A percentile compares a stretch with the other conserved stretches of the same genome.
Conservation (phyloP, 495 filamentous ascomycete genomes). For the Penicillium atrosanguineum region DNA sequence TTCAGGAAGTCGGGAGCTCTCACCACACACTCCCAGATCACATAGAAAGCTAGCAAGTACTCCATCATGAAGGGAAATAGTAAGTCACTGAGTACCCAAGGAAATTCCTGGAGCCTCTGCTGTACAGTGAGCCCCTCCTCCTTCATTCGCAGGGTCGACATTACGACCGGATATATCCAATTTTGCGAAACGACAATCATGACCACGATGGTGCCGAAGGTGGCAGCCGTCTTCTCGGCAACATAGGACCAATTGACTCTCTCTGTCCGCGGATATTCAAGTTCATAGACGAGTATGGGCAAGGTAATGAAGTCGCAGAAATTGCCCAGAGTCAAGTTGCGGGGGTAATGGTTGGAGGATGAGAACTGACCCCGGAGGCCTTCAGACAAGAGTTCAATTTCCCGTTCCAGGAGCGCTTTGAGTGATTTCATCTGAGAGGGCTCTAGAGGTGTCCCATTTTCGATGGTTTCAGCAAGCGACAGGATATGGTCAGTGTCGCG, state of each 20-base stretch:
- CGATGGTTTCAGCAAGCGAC: conserved; percentile 52
- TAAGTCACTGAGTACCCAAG: conserved; percentile 65
- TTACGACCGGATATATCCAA: conserved; percentile 64
- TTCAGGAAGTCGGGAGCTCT: conserved; percentile 1
- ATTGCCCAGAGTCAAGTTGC: conserved; percentile 63
- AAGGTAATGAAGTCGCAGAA: conserved; percentile 70
- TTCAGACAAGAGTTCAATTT: conserved; percentile 58
- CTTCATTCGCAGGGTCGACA: conserved; percentile 63
- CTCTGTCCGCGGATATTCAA: conserved; percentile 70
- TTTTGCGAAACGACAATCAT: conserved; percentile 49
- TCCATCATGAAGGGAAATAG: conserved; percentile 76
- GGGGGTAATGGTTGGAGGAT: conserved; percentile 52
- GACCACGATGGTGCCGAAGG: conserved; percentile 55
- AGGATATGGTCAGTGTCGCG: conserved; percentile 43
- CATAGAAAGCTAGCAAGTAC: conserved; percentile 60
- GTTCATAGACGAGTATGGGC: conserved; percentile 73
- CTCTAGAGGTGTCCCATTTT: conserved; percentile 55
- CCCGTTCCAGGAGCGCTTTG: conserved; percentile 55
- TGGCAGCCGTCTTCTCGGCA: conserved; percentile 63
- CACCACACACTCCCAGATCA: conserved; percentile 75
- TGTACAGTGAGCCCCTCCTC: conserved; percentile 55
- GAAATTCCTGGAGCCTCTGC: conserved; percentile 61
- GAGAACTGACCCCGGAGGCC: conserved; percentile 60
- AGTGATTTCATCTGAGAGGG: conserved; percentile 58
- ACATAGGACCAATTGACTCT: conserved; percentile 69